phyloP scores from a whole-genome alignment of 129 eudicot genomes.

The Escallonia herrerae region DNA sequence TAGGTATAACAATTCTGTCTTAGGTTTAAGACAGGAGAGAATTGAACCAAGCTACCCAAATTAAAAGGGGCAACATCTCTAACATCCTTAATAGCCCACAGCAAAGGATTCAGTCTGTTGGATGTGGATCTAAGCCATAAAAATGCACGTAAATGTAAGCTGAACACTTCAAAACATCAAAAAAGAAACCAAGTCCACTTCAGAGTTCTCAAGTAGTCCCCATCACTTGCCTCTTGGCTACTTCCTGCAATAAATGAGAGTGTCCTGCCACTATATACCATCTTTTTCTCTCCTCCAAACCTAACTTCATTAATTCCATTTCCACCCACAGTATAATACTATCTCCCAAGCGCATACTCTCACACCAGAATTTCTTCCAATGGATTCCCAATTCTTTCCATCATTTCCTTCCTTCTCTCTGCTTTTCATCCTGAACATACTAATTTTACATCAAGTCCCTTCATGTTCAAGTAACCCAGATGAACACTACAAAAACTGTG shows the following conservation, averaged over 20 bases:
- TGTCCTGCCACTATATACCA: background rate
- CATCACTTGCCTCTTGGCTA: too few species aligned
- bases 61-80: too few species aligned
- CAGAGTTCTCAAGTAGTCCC: background rate
- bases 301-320: background rate
- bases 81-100: background rate
- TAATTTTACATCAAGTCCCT: background rate
- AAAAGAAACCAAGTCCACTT: too few species aligned
- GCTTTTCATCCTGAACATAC: background rate
- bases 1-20: too few species aligned
- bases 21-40: too few species aligned
- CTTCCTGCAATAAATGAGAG: background rate
- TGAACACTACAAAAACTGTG: constrained; percentile 25
- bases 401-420: background rate
- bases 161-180: too few species aligned
- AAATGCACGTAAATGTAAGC: background rate
- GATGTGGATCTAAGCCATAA: too few species aligned
- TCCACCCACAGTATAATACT: background rate
- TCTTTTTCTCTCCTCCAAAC: background rate
- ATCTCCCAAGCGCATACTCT: background rate
- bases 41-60: too few species aligned
- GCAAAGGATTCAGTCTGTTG: background rate
- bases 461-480: background rate
- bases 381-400: background rate
- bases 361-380: background rate